A percentile compares a stretch with the other conserved stretches of the same genome.
These are phyloP conservation scores for Chrysosporium keratinophilum DNA, from an alignment of 2,329 filamentous ascomycete species.

Conservation along the genomic window DNA sequence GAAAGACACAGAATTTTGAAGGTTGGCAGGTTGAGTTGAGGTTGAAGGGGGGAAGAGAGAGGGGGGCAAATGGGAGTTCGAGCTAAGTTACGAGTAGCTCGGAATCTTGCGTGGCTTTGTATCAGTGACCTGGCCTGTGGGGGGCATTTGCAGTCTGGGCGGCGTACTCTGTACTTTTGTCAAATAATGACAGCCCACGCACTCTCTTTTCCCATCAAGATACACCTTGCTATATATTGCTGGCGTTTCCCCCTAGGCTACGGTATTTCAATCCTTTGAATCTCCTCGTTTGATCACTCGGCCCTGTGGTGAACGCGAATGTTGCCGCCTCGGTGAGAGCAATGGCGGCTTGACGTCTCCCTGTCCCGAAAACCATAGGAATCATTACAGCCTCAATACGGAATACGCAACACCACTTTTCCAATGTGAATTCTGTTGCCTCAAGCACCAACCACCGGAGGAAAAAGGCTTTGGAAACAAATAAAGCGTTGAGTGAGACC, in stretches of 20 bases:
- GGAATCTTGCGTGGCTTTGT: constrained; percentile 7
- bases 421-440: not conserved
- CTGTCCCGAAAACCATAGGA: no score
- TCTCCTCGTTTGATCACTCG: not conserved
- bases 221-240: not conserved
- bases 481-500: no score
- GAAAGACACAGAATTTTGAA: constrained; percentile 13
- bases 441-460: not conserved
- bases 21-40: not conserved
- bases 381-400: not conserved
- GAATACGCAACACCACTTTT: not conserved
- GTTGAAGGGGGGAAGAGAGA: not conserved
- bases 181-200: no score
- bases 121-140: constrained; percentile 2
- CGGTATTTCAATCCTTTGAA: not conserved
- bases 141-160: not conserved
- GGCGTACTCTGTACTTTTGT: constrained; percentile 7
- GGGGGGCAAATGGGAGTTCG: not conserved
- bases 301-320: not conserved
- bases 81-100: not conserved
- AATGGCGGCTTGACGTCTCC: not conserved
- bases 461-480: not conserved
- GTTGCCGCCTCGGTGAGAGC: constrained; percentile 1
- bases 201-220: no score
- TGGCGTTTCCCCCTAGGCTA: not conserved